Conservation (phyloP, 176 grass and related monocot genomes). For the Bonia amplexicaulis region DNA sequence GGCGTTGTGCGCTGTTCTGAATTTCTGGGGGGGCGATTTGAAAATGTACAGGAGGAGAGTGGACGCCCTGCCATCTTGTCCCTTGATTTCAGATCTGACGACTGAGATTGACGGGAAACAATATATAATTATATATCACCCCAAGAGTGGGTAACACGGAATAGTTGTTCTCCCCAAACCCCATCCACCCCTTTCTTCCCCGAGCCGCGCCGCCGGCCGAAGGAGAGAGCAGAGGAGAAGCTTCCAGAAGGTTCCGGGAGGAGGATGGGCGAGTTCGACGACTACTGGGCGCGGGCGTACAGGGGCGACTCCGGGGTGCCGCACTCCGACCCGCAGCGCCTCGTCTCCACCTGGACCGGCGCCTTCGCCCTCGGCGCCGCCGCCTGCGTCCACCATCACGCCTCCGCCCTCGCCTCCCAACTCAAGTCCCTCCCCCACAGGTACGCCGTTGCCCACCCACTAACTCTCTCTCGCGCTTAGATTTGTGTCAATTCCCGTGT, state of each 20-base stretch:
- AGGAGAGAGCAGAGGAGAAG: not conserved
- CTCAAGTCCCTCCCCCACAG: constrained; percentile 37
- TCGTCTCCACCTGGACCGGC: constrained; percentile 62
- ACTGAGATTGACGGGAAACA: too few relatives aligned
- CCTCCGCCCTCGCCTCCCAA: constrained; percentile 37
- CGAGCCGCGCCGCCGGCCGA: constrained; percentile 9
- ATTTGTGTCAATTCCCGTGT: not conserved
- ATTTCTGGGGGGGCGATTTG: too few relatives aligned
- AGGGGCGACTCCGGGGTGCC: constrained; percentile 80
- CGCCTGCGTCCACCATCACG: constrained; percentile 67
- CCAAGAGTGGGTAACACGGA: too few relatives aligned
- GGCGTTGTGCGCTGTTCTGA: too few relatives aligned
- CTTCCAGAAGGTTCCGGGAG: not conserved
- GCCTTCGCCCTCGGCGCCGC: constrained; percentile 63
- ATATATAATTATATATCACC: too few relatives aligned
- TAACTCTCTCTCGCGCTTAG: too few relatives aligned
- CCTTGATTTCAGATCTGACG: too few relatives aligned
- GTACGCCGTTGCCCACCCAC: not conserved
- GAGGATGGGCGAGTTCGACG: constrained; percentile 64
- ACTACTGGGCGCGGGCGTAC: constrained; percentile 62
- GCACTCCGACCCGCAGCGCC: constrained; percentile 62
- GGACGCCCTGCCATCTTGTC: too few relatives aligned
- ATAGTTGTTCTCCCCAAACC: not conserved
- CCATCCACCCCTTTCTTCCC: not conserved
- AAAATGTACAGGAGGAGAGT: too few relatives aligned